phyloP scores from a whole-genome alignment of 23 red algal species.

The Agarophyton chilense region DNA sequence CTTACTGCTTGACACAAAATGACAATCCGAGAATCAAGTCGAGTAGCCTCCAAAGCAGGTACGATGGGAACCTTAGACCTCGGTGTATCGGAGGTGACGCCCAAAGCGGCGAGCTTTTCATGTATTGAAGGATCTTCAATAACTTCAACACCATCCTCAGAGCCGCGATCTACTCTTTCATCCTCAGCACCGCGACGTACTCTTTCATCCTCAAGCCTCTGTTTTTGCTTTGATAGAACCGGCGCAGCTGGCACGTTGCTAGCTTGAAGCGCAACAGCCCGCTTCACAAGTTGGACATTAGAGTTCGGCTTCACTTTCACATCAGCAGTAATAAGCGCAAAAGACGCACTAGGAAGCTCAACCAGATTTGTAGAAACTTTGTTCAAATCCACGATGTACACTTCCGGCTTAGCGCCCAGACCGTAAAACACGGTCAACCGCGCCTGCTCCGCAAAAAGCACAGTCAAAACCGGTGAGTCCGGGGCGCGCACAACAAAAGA shows the following conservation, averaged over 20 bases:
- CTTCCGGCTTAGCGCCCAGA: not conserved
- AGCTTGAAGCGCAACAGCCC: conserved; percentile 8
- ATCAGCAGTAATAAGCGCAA: conserved; percentile 4
- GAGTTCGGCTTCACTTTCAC: not conserved
- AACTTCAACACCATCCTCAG: not conserved
- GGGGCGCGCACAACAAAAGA: conserved; percentile 28
- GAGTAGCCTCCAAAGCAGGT: conserved; percentile 12
- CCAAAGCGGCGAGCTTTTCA: conserved; percentile 53
- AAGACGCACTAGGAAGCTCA: not conserved
- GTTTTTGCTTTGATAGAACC: not conserved
- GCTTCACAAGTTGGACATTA: conserved; percentile 15
- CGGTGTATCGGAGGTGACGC: conserved; percentile 25
- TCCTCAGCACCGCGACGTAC: not conserved
- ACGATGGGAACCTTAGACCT: not conserved
- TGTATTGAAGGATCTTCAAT: conserved; percentile 40
- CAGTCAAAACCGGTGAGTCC: not conserved
- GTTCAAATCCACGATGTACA: not conserved
- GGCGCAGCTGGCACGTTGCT: conserved; percentile 11
- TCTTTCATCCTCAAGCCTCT: not conserved
- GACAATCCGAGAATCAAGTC: conserved; percentile 32
- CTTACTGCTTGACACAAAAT: conserved; percentile 59
- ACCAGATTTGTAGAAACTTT: not conserved
- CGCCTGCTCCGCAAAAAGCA: not conserved
- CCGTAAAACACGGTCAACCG: conserved; percentile 34
- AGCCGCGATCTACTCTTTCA: conserved; percentile 8